phyloP scores from a whole-genome alignment of 192 early-diverging fungal genomes.

The Gryganskiella cystojenkinii region DNA sequence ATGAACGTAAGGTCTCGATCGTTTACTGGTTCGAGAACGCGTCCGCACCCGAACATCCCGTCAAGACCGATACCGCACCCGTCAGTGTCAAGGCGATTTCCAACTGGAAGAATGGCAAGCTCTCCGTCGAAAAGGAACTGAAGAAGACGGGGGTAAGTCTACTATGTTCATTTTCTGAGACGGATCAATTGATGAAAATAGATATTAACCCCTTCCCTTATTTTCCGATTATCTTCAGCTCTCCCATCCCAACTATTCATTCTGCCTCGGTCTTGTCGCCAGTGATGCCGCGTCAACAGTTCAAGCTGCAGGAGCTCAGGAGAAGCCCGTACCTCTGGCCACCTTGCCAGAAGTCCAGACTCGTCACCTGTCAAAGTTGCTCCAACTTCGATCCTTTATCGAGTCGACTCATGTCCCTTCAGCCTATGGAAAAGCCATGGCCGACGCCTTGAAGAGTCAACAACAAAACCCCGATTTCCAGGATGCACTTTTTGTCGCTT shows the following conservation, averaged over 20 bases:
- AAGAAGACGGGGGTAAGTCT: conserved; percentile 54
- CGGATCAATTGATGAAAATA: not conserved
- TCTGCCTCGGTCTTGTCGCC: conserved; percentile 22
- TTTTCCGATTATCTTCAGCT: conserved; percentile 30
- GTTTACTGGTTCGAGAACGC: conserved; percentile 69
- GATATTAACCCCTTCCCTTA: not conserved
- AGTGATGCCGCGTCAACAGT: conserved; percentile 27
- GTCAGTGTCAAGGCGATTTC: conserved; percentile 48
- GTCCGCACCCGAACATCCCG: conserved; percentile 58
- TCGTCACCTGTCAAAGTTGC: conserved; percentile 34
- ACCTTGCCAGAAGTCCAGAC: conserved; percentile 25
- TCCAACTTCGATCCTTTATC: conserved; percentile 41
- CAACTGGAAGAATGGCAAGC: conserved; percentile 52
- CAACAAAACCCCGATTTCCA: conserved; percentile 45
- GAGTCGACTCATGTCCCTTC: conserved; percentile 53
- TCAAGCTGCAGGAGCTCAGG: conserved; percentile 6
- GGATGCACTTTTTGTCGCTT: conserved; percentile 62
- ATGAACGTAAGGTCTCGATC: conserved; percentile 70
- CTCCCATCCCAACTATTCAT: conserved; percentile 23
- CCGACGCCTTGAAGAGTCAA: conserved; percentile 29
- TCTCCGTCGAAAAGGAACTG: conserved; percentile 50
- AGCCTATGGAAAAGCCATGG: conserved; percentile 56
- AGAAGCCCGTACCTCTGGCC: conserved; percentile 6
- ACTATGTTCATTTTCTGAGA: not conserved
- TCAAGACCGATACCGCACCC: conserved; percentile 65